phyloP scores from a whole-genome alignment of 768 basidiomycete genomes.

The Lanmaoa pseudosensibilis region DNA sequence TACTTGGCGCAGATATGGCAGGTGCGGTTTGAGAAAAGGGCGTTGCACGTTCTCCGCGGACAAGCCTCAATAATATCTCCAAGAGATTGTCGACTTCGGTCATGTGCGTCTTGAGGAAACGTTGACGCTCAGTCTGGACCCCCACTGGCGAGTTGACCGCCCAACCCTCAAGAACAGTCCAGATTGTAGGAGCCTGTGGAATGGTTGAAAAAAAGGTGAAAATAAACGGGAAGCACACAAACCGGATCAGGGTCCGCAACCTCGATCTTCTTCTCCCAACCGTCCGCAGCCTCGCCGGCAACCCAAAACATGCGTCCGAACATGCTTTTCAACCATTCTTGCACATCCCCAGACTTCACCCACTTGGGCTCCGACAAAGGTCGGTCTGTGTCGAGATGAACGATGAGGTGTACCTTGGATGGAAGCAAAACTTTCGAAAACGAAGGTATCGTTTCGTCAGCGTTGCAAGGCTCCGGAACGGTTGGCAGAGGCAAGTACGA shows the following conservation, averaged over 20 bases:
- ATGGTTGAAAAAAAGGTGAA: neutral
- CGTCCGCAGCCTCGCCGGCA: slow-evolving; percentile 77
- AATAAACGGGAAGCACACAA: slow-evolving; percentile 33
- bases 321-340: slow-evolving; percentile 90
- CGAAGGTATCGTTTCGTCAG: slow-evolving; percentile 70
- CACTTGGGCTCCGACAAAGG: slow-evolving; percentile 96
- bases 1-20: slow-evolving; percentile 57
- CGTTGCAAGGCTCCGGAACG: slow-evolving; percentile 39
- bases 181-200: slow-evolving; percentile 82
- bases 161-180: slow-evolving; percentile 90
- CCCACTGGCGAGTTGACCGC: slow-evolving; percentile 81
- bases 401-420: slow-evolving; percentile 59
- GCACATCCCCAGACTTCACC: slow-evolving; percentile 92
- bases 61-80: slow-evolving; percentile 89
- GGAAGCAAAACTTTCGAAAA: slow-evolving; percentile 58
- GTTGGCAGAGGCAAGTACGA: slow-evolving; percentile 64
- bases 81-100: slow-evolving; percentile 83
- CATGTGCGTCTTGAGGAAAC: slow-evolving; percentile 89
- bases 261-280: slow-evolving; percentile 93
- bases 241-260: slow-evolving; percentile 96
- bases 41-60: slow-evolving; percentile 82
- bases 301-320: slow-evolving; percentile 89
- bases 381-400: slow-evolving; percentile 81
- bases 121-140: slow-evolving; percentile 69
- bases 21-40: slow-evolving; percentile 65